Evolutionary conservation across 805 yeast genomes (phyloP).

Genomic region (Isabelozyma heimii): DNA sequence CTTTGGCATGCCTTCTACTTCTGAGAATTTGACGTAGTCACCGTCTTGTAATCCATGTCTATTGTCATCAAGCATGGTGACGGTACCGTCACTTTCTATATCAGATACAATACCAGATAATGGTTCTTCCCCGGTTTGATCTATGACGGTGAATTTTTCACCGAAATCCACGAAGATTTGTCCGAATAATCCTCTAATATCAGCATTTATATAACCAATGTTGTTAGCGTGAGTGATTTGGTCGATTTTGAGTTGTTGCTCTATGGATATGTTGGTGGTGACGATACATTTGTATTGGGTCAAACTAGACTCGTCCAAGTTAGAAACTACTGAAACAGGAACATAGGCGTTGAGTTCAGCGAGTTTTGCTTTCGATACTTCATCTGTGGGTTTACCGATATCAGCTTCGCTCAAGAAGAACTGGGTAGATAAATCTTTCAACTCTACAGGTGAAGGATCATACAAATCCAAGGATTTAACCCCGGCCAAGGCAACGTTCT

Average conservation of each 20-base stretch:
- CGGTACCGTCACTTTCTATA: conserved; percentile 83
- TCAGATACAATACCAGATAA: conserved; percentile 82
- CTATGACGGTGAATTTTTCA: conserved; percentile 70
- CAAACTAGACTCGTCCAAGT: conserved; percentile 54
- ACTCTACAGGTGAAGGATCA: conserved; percentile 69
- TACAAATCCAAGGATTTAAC: conserved; percentile 85
- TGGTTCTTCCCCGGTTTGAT: conserved; percentile 93
- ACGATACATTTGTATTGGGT: conserved; percentile 73
- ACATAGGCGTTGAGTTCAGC: conserved; percentile 88
- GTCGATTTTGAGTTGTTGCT: conserved; percentile 74
- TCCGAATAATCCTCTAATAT: conserved; percentile 85
- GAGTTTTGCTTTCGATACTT: conserved; percentile 61
- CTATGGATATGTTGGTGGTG: conserved; percentile 72
- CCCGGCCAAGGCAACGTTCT: conserved; percentile 95
- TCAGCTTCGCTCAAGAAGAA: conserved; percentile 74
- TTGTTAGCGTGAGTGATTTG: conserved; percentile 67
- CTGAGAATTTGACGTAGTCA: conserved; percentile 80
- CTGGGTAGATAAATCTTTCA: conserved; percentile 83
- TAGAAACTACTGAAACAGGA: conserved; percentile 67
- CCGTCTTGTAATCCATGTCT: conserved; percentile 96
- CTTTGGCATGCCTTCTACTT: conserved; percentile 74
- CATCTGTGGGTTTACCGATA: conserved; percentile 76
- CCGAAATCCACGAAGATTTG: conserved; percentile 90
- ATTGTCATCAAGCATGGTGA: conserved; percentile 87
- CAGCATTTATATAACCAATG: conserved; percentile 80